A percentile compares a stretch with the other conserved stretches of the same genome.
Conservation (phyloP, 805 yeast species). For the Saturnispora sanitii region DNA sequence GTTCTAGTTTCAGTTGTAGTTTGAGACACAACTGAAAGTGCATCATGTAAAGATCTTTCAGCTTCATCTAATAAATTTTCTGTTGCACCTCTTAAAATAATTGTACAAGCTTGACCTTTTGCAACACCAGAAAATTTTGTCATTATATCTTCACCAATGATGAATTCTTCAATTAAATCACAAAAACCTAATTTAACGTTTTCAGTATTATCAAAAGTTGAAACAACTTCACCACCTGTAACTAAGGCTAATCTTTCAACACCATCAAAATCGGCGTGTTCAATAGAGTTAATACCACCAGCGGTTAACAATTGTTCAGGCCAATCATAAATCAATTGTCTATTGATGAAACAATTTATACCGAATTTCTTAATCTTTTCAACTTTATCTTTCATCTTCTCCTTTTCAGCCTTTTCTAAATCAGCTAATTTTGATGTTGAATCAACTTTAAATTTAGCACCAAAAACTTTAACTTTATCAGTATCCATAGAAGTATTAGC, state of each 20-base stretch:
- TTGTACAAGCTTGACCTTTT: conserved; percentile 92
- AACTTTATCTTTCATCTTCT: conserved; percentile 84
- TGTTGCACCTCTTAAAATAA: conserved; percentile 95
- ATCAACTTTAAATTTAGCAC: conserved; percentile 95
- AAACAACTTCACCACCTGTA: conserved; percentile 96
- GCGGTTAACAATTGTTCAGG: conserved; percentile 95
- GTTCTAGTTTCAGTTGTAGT: conserved; percentile 90
- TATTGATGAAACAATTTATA: conserved; percentile 82
- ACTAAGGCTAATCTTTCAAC: conserved; percentile 93
- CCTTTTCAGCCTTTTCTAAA: conserved; percentile 62
- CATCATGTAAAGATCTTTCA: conserved; percentile 94
- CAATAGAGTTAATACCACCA: conserved; percentile 78
- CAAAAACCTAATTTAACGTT: conserved; percentile 80
- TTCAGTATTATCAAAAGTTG: conserved; percentile 91
- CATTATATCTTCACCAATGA: conserved; percentile 88
- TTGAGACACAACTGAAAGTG: conserved; percentile 88
- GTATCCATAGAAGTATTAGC: conserved; percentile 97
- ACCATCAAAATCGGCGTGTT: conserved; percentile 98
- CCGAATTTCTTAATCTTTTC: conserved; percentile 76
- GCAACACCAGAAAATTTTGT: conserved; percentile 92
- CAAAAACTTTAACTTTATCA: conserved; percentile 94
- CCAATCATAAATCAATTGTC: conserved; percentile 95
- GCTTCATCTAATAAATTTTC: conserved; percentile 98
- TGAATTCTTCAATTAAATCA: conserved; percentile 80
- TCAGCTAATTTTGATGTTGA: conserved; percentile 79